A percentile compares a stretch with the other conserved stretches of the same genome.
Conservation (phyloP, 2,329 filamentous ascomycete genomes). For the Diplocarpon mali region DNA sequence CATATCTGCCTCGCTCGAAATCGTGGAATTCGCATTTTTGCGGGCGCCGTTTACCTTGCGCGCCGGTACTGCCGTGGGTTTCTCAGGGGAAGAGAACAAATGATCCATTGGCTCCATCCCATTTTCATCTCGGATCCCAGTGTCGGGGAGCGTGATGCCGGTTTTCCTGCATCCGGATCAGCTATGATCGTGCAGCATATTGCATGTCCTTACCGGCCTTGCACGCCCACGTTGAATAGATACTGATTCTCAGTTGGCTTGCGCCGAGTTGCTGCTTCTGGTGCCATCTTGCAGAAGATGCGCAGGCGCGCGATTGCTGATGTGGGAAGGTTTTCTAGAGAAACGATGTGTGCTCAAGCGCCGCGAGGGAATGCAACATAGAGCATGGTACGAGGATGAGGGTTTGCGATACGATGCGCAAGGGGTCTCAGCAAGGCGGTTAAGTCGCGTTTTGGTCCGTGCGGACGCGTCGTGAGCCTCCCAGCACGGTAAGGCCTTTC, state of each 20-base stretch:
- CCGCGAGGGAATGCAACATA: too few species aligned
- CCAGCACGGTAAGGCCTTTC: too few species aligned
- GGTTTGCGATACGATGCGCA: too few species aligned
- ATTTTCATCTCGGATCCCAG: constrained; percentile 74
- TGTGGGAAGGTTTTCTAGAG: neutral
- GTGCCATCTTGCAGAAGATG: constrained; percentile 10
- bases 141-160: constrained; percentile 69
- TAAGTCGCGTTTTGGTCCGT: too few species aligned
- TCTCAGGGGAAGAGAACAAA: constrained; percentile 80
- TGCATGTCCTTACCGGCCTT: constrained; percentile 33
- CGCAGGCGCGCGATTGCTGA: neutral
- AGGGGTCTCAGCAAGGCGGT: too few species aligned
- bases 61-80: constrained; percentile 27
- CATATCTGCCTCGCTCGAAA: constrained; percentile 47
- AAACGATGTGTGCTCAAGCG: too few species aligned
- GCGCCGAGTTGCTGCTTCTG: constrained; percentile 15
- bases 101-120: constrained; percentile 81
- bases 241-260: constrained; percentile 33
- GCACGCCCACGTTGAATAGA: constrained; percentile 38
- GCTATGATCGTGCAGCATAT: constrained; percentile 7
- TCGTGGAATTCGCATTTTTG: constrained; percentile 30
- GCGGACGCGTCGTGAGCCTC: too few species aligned
- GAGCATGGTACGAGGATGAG: too few species aligned
- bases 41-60: constrained; percentile 1
- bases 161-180: constrained; percentile 57